A percentile compares a stretch with the other conserved stretches of the same genome.
Conservation (phyloP, 2,329 filamentous ascomycete species). For the Pseudogymnoascus sp. region DNA sequence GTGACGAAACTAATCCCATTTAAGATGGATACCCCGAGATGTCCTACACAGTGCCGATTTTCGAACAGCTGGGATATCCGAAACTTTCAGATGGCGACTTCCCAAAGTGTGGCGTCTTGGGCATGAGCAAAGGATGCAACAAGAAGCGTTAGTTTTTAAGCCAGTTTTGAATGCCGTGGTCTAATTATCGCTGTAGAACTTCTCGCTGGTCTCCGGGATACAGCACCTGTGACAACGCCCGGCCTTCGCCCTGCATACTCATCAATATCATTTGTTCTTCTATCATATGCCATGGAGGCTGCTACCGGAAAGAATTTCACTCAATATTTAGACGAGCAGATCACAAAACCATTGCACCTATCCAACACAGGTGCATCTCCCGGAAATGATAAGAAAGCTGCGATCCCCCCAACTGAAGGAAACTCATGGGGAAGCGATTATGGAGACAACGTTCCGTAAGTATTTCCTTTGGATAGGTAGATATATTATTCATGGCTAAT, state of each 20-base stretch:
- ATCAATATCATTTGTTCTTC: constrained; percentile 17
- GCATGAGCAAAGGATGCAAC: not conserved
- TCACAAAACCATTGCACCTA: constrained; percentile 27
- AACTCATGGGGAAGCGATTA: constrained; percentile 2
- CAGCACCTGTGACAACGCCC: not conserved
- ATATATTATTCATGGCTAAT: not conserved
- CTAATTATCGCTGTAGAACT: not conserved
- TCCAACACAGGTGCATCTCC: constrained; percentile 20
- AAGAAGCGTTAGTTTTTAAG: not conserved
- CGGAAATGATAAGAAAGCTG: not conserved
- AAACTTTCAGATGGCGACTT: not conserved
- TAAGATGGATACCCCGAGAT: constrained; percentile 4
- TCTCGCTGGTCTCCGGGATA: not conserved
- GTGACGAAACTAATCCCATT: not conserved
- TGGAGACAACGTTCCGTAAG: not conserved
- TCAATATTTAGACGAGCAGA: constrained; percentile 13
- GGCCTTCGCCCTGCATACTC: not conserved
- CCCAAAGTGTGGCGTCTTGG: not conserved
- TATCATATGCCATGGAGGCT: constrained; percentile 31
- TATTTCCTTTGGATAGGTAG: not conserved
- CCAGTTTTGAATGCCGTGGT: no score
- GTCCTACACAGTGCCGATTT: not conserved
- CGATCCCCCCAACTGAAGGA: not conserved
- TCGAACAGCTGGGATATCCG: not conserved
- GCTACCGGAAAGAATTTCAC: constrained; percentile 27